A percentile compares a stretch with the other conserved stretches of the same genome.
These are phyloP conservation scores for Venturia nashicola DNA, from an alignment of 2,329 filamentous ascomycete genomes.

Conservation along the genomic window DNA sequence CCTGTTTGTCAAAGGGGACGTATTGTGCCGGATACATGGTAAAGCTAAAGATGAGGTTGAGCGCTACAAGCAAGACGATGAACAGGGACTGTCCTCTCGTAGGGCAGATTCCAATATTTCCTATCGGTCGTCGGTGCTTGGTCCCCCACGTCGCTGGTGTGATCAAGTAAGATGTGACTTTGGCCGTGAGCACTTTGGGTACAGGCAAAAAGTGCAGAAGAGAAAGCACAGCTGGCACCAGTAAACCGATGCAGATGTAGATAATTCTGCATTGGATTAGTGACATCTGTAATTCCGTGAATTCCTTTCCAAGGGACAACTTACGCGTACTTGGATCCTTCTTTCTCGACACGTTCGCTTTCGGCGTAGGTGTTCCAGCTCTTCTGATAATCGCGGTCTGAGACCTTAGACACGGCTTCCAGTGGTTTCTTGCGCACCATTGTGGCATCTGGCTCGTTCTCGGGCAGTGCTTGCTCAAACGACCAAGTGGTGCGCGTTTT, in stretches of 20 bases:
- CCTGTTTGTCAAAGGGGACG: slow-evolving; percentile 16
- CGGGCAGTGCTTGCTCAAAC: background rate
- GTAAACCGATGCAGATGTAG: slow-evolving; percentile 17
- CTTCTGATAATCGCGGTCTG: background rate
- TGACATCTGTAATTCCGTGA: background rate
- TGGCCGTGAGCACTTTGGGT: slow-evolving; percentile 15
- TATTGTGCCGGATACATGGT: slow-evolving; percentile 19
- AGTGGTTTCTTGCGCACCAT: background rate
- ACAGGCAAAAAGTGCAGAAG: slow-evolving; percentile 17
- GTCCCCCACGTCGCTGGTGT: background rate
- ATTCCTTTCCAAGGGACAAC: background rate
- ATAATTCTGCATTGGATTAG: slow-evolving; percentile 10
- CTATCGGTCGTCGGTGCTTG: slow-evolving; percentile 15
- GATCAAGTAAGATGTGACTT: slow-evolving; percentile 13
- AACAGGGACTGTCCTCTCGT: slow-evolving; percentile 33
- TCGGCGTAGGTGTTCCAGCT: background rate
- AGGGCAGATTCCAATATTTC: slow-evolving; percentile 15
- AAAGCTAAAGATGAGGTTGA: slow-evolving; percentile 25
- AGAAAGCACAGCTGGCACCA: slow-evolving; percentile 17
- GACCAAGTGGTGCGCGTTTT: background rate
- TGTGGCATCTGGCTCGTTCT: background rate
- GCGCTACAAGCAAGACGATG: slow-evolving; percentile 26
- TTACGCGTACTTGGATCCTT: background rate
- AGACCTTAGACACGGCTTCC: background rate
- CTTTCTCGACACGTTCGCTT: background rate